Evolutionary conservation across 345 rosid genomes (phyloP).

Genomic region (Gynandropsis gynandra): DNA sequence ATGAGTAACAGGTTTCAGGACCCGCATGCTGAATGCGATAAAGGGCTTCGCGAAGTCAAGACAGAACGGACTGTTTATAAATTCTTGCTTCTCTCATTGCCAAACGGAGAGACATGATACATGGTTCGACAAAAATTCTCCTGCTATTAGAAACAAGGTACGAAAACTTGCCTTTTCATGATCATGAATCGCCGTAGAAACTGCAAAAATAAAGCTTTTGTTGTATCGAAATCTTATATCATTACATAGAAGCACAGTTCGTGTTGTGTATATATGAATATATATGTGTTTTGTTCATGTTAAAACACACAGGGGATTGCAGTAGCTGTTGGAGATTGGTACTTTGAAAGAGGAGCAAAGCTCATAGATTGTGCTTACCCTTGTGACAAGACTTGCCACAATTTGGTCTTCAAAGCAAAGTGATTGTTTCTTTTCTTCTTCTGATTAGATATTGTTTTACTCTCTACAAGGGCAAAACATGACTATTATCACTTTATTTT

Average conservation of each 20-base stretch:
- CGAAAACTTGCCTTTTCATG: not conserved
- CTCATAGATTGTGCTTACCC: slow-evolving; percentile 80
- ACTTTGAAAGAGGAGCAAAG: slow-evolving; percentile 58
- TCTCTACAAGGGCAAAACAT: too few species aligned
- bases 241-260: too few species aligned
- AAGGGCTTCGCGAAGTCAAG: slow-evolving; percentile 15
- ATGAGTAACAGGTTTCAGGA: slow-evolving; percentile 20
- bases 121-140: slow-evolving; percentile 26
- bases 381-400: slow-evolving; percentile 87
- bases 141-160: slow-evolving; percentile 26
- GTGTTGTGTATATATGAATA: too few species aligned
- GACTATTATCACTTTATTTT: too few species aligned
- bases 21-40: slow-evolving; percentile 22
- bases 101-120: slow-evolving; percentile 32
- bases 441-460: too few species aligned
- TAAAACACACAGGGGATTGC: slow-evolving; percentile 61
- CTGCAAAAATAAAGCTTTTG: too few species aligned
- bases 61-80: slow-evolving; percentile 26
- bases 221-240: too few species aligned
- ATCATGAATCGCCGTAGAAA: not conserved
- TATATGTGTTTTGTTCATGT: not conserved
- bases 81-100: slow-evolving; percentile 31
- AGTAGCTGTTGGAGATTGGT: slow-evolving; percentile 91
- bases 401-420: slow-evolving; percentile 56
- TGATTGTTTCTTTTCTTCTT: too few species aligned